Percentiles rank a stretch among this genome's conserved stretches.
These are phyloP conservation scores for Fusarium armeniacum DNA, from an alignment of 2,329 filamentous ascomycete genomes.

Conservation along the genomic window DNA sequence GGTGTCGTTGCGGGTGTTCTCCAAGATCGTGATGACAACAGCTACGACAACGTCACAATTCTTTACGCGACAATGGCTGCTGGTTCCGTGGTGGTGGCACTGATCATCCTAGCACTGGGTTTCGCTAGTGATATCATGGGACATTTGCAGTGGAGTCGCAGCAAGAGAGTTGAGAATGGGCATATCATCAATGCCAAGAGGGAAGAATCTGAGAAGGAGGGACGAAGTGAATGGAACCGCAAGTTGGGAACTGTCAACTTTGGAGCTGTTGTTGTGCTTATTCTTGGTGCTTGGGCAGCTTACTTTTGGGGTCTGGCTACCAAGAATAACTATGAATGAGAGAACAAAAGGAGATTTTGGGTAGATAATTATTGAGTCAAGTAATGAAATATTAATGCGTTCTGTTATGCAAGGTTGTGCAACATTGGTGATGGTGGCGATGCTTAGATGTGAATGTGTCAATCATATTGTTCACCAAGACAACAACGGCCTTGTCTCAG, in stretches of 20 bases:
- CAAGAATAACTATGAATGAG: conserved; percentile 53
- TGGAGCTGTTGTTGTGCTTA: conserved; percentile 59
- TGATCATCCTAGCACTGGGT: conserved; percentile 57
- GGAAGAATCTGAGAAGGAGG: conserved; percentile 56
- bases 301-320: conserved; percentile 74
- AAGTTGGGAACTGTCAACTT: conserved; percentile 61
- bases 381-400: neutral
- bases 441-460: neutral
- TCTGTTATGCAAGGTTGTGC: neutral
- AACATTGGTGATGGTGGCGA: neutral
- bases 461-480: neutral
- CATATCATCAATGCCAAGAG: conserved; percentile 60
- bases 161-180: conserved; percentile 63
- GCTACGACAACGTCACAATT: conserved; percentile 67
- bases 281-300: conserved; percentile 66
- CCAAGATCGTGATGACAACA: conserved; percentile 69
- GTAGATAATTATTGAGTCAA: neutral
- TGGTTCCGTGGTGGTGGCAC: conserved; percentile 62
- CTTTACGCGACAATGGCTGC: conserved; percentile 69
- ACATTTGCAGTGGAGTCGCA: conserved; percentile 70
- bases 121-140: conserved; percentile 60
- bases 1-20: conserved; percentile 69
- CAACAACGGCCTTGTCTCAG: neutral
- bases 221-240: conserved; percentile 56
- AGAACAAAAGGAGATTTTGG: neutral